Base-by-base conservation (phyloP, 164 flowering plant species). In the Paratinospora sagittata region DNA sequence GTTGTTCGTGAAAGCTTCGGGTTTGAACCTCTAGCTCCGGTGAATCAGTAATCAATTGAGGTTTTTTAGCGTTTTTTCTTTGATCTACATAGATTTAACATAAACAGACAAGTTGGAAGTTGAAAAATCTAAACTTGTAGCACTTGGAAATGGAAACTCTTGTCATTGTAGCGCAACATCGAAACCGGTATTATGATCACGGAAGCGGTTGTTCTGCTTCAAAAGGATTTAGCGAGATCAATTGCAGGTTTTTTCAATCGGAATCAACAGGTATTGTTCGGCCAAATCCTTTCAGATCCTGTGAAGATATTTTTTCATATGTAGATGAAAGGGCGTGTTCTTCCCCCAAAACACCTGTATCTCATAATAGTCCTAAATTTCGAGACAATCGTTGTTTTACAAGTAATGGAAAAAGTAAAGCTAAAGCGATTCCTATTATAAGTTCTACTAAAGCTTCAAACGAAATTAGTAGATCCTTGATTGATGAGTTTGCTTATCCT, bases 121-220 rank as follows among this genome's bases (percentile, higher is more conserved):
- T n/a, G 3, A 64, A 11, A 34, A 58, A n/a, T n/a, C n/a, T n/a
- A n/a, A n/a, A n/a, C 11, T 58, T 23, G 27, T 21, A 11, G 37
- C 21, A 34, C 60, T 30, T 23, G 6, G 57, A 69, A 14, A 92
- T 94, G 98, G 93, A 89, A 78, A 85, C 89, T 2, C 83, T 91
- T 52, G 83, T 90, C 72, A 86, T 80, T 70, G 83, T 85, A 47
- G 81, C 78, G 33, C 89, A 88, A 72, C 87, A 87, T 63, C 77
- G 84, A 81, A 85, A 84, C 69, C 92, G 86, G 60, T 84, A 77
- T 57, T 84, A 77, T 57, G 80, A 76, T 49, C 80, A 81, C 70
- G 69, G 81, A 55, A 66, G 80, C 73, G 81, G 78, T 55, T 80
- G 86, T 19, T 73, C 85, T 24, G 81, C 84, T 0, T 78, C 85